Evolutionary conservation across 148 eudicot species (phyloP), one percentile per base, ranked within the genome.

Genomic region (Vaccinium myrtillus): DNA sequence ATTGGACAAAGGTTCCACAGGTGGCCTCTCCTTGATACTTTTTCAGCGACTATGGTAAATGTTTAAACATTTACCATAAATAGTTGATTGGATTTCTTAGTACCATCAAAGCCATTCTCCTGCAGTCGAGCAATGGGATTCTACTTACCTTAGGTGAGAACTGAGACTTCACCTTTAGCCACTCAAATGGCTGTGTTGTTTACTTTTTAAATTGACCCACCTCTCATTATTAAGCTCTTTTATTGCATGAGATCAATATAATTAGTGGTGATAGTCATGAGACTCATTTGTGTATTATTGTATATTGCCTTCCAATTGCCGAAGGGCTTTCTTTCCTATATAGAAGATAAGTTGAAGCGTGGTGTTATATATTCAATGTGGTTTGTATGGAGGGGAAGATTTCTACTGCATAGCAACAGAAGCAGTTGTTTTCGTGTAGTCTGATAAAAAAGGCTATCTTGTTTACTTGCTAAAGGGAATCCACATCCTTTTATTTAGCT

Each of bases 131-230:
- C 77, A 3, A 30, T 50, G 36, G 49, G 5, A 69, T 69, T 69
- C 6, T 61, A 25, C 23, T 43, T 65, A 56, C 14, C 15, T 56
- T 23, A 65, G 75, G 58, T 63, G 56, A 81, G 75, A n/a, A 65
- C 18, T 21, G 55, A 23, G 14, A 55, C 82, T 80, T 80, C 39
- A 8, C 51, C 51, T 58, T 80, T 39, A 58, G 15, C 82, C 16
- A 39, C 82, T 58, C 23, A 80, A 80, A 67, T 65, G 76, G 76
- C 46, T 65, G 59, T 61, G 75, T 27, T 81, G 21, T 67, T 67
- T 63, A n/a, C 53, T 63, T 50, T n/a, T 65, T 15, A 15, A 65
- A 51, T 46, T 23, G 77, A 49, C 13, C 61, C 48, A 5, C 6
- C 16, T n/a, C 18, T 12, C 53, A 36, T 67, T 27, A 7, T 81